These are phyloP conservation scores for Cucurbitaria berberidis DNA, from an alignment of 2,329 filamentous ascomycete genomes.

Conservation along the genomic window DNA sequence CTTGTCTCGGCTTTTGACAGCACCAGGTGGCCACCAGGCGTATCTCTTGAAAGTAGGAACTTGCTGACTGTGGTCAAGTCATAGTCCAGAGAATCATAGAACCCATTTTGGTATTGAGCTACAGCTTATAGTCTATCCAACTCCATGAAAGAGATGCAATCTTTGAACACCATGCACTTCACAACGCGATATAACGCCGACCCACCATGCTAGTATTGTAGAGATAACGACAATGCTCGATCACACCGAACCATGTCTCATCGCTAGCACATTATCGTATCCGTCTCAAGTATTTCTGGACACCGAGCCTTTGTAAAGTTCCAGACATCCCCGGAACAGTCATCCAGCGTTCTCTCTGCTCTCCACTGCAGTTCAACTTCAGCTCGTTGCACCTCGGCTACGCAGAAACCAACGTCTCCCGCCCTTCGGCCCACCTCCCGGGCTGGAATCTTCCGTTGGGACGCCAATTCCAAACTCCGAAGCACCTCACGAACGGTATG, in stretches of 20 bases:
- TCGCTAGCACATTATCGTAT: conserved; percentile 20
- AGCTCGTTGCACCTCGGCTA: conserved; percentile 48
- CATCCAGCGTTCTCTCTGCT: conserved; percentile 44
- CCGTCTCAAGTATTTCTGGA: conserved; percentile 3
- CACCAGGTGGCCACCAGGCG: too few relatives aligned
- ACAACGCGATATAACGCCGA: conserved; percentile 8
- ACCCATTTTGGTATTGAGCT: conserved; percentile 11
- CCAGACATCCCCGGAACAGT: conserved; percentile 50
- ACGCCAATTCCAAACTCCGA: conserved; percentile 46
- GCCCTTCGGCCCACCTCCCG: conserved; percentile 47
- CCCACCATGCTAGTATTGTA: conserved; percentile 8
- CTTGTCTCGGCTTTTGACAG: too few relatives aligned
- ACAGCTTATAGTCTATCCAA: conserved; percentile 1
- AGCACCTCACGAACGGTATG: conserved; percentile 54
- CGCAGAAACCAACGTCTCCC: conserved; percentile 52
- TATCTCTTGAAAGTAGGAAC: too few relatives aligned
- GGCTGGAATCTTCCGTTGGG: conserved; percentile 44
- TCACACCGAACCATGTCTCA: neutral
- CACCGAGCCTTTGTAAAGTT: conserved; percentile 46
- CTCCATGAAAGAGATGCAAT: neutral
- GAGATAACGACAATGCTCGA: neutral
- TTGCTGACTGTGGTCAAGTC: too few relatives aligned
- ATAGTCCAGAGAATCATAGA: neutral
- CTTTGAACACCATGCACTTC: neutral
- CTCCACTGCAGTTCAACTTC: conserved; percentile 49